phyloP scores from a whole-genome alignment of 2,329 filamentous ascomycete species.

The Trichothecium sympodiale region DNA sequence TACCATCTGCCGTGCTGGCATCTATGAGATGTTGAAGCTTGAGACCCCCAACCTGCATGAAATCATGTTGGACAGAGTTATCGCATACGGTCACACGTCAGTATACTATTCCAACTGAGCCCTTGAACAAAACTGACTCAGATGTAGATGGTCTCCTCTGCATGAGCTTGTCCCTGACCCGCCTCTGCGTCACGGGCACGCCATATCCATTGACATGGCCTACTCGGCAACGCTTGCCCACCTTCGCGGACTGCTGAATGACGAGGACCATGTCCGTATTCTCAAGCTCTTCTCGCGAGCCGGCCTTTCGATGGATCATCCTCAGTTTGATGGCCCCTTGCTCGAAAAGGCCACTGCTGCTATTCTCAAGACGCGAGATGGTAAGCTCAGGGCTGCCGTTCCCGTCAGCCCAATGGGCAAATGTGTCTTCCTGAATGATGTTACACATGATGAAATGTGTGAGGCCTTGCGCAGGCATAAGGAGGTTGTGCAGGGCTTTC shows the following conservation, averaged over 20 bases:
- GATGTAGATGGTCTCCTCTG: slow-evolving; percentile 52
- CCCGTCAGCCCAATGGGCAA: slow-evolving; percentile 51
- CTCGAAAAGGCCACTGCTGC: slow-evolving; percentile 56
- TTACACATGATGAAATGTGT: slow-evolving; percentile 50
- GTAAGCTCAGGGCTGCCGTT: slow-evolving; percentile 55
- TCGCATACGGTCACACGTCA: slow-evolving; percentile 62
- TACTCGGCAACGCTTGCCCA: slow-evolving; percentile 61
- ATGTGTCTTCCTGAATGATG: slow-evolving; percentile 60
- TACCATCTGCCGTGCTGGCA: slow-evolving; percentile 56
- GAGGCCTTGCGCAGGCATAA: slow-evolving; percentile 52
- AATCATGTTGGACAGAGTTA: slow-evolving; percentile 60
- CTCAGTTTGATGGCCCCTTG: slow-evolving; percentile 53
- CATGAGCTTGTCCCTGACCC: slow-evolving; percentile 60
- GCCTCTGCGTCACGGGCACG: slow-evolving; percentile 60
- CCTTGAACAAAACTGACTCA: neutral
- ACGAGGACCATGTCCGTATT: slow-evolving; percentile 49
- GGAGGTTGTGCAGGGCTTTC: slow-evolving; percentile 48
- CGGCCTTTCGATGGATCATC: slow-evolving; percentile 61
- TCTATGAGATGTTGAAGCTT: slow-evolving; percentile 62
- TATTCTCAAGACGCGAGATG: slow-evolving; percentile 62
- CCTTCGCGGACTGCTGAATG: slow-evolving; percentile 46
- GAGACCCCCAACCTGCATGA: slow-evolving; percentile 66
- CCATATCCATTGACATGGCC: slow-evolving; percentile 67
- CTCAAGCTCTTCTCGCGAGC: slow-evolving; percentile 59
- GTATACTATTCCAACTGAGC: slow-evolving; percentile 11